Conservation (phyloP, 2,329 filamentous ascomycete genomes). For the Chrysoporthe austroafricana region DNA sequence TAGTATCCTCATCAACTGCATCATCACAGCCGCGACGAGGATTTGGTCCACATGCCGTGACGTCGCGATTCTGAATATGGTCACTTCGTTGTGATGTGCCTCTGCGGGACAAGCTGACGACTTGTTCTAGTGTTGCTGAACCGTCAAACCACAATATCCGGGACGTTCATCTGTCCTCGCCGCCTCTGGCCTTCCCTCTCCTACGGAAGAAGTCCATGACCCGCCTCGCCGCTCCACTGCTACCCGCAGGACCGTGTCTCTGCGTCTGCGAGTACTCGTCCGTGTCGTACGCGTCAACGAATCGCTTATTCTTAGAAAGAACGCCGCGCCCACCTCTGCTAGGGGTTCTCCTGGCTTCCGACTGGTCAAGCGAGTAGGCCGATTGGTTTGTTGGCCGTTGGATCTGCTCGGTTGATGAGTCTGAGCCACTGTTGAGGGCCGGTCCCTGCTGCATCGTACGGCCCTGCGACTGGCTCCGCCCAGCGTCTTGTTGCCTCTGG, state of each 20-base stretch:
- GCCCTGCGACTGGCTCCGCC: neutral
- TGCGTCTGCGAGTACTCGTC: conserved; percentile 59
- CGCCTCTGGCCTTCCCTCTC: conserved; percentile 74
- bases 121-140: neutral
- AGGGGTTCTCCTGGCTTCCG: conserved; percentile 46
- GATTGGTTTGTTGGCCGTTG: conserved; percentile 48
- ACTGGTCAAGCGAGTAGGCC: conserved; percentile 46
- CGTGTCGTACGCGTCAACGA: conserved; percentile 85
- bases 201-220: conserved; percentile 99
- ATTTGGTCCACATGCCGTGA: neutral
- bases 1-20: neutral
- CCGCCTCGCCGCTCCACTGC: conserved; percentile 82
- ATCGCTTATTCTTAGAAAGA: conserved; percentile 84
- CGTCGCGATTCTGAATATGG: neutral
- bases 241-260: conserved; percentile 70
- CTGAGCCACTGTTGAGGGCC: conserved; percentile 55
- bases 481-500: conserved; percentile 34
- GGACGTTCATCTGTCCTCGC: conserved; percentile 55
- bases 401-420: conserved; percentile 55
- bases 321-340: conserved; percentile 52
- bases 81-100: neutral
- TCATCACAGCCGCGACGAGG: neutral
- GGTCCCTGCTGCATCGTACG: conserved; percentile 44
- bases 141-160: neutral
- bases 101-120: neutral